Evolutionary conservation across 306 rosid species (phyloP), one percentile per base, ranked within the genome.

Genomic region (Potentilla sterilis): DNA sequence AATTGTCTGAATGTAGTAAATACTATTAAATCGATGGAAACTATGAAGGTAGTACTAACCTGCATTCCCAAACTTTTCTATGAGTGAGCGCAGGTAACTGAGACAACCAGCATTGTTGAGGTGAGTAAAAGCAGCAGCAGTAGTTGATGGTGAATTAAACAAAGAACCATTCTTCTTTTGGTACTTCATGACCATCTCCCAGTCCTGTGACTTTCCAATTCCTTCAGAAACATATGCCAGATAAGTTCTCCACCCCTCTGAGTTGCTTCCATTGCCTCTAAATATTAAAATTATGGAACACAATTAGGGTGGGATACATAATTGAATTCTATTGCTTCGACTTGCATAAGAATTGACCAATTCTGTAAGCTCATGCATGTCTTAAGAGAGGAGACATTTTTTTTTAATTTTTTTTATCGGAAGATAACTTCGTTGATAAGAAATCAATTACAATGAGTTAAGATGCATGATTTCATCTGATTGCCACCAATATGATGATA

Each of bases 141-240:
- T 93, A 8, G 98, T 91, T 64, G 97, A 78, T 49, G n/a, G n/a
- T n/a, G n/a, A n/a, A n/a, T n/a, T n/a, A n/a, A n/a, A n/a, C n/a
- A n/a, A n/a, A n/a, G n/a, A 97, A 83, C 96, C 98, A 72, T 94
- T 94, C 69, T 86, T 87, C 78, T 94, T 91, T 84, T 91, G 97
- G 84, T 84, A 81, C 78, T 86, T 90, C 87, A 86, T 81, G 78
- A 85, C 72, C 82, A 87, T 77, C 82, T 87, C 78, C 88, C 90
- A 87, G 79, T 88, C 87, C 66, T 75, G 86, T 46, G 84, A 75
- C 48, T 79, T 86, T 65, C 80, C 88, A 41, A 89, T 35, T 74
- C 97, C 96, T 83, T 91, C 97, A 13, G 92, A 88, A 75, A 87
- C 49, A 79, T 88, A 94, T 57, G 90, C 97, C 80, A 88, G 83